Evolutionary conservation across 768 basidiomycete genomes (phyloP), one percentile per base, ranked within the genome.

Genomic region (Lactarius akahatsu): DNA sequence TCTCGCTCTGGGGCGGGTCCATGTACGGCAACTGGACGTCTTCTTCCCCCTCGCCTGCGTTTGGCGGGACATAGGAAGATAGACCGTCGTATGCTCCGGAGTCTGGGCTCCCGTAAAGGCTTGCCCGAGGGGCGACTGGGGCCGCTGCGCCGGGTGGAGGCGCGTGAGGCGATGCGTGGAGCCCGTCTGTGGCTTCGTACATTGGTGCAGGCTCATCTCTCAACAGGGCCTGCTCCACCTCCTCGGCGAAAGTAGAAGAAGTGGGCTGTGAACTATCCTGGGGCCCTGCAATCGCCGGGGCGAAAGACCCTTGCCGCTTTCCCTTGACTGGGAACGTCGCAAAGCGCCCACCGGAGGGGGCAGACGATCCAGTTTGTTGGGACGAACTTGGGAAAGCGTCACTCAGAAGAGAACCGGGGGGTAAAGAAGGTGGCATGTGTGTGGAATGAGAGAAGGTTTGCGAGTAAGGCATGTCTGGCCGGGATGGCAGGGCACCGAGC

Each of bases 261-360:
- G 13, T 13, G 26, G 6, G 6, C 56, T 15, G 65, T 59, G 62
- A 60, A 62, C 34, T 65, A 63, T 10, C 69, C 54, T 41, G 71
- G 65, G 32, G 65, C 23, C 60, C 55, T 55, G 58, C 66, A 56
- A 60, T 34, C 40, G 13, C 50, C 30, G 40, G 65, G 7, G 16
- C 59, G 26, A 57, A 62, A 6, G 74, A 69, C 30, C 69, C 73
- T 18, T 71, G 72, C 1, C 74, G 71, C 74, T 71, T 63, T 8
- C 75, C 74, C 65, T 84, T 81, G 20, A 83, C 80, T 0, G 88
- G 89, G 76, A 90, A 85, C 1, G 90, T 91, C 30, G 86, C 86
- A 71, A 89, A 91, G 18, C 85, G 80, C 0, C 82, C 82, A 1
- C 82, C 82, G 11, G 71, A 70, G 3, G 71, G 61, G n/a, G 62